Evolutionary conservation across 192 early-diverging fungal genomes (phyloP).

Genomic region (Coemansia sp.): DNA sequence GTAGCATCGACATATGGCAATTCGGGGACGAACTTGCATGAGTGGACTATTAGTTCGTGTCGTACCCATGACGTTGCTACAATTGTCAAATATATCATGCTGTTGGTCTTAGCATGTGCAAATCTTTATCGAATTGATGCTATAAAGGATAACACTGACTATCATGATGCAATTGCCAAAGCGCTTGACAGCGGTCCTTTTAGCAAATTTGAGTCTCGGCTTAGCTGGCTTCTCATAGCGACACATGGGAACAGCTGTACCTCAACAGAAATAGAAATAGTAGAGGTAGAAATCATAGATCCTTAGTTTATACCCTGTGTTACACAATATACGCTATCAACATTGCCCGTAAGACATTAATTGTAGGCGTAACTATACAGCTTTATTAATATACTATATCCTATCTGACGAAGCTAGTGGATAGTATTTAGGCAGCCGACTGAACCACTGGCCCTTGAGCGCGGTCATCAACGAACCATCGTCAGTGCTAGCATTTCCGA

Average conservation of each 20-base stretch:
- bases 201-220: neutral
- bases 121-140: neutral
- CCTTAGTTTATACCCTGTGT: too few relatives aligned
- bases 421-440: conserved; percentile 41
- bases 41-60: neutral
- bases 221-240: neutral
- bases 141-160: too few relatives aligned
- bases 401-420: neutral
- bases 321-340: too few relatives aligned
- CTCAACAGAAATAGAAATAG: neutral
- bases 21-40: neutral
- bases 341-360: too few relatives aligned
- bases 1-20: neutral
- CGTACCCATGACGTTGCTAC: neutral
- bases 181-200: neutral
- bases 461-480: neutral
- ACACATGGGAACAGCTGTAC: neutral
- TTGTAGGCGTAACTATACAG: too few relatives aligned
- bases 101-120: neutral
- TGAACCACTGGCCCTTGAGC: conserved; percentile 29
- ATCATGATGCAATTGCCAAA: neutral
- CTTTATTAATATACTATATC: neutral
- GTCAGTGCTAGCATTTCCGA: neutral
- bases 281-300: too few relatives aligned
- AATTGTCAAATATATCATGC: neutral